Evolutionary conservation across 129 eudicot species (phyloP), one percentile per base, ranked within the genome.

Genomic region (Heracleum sosnowskyi): DNA sequence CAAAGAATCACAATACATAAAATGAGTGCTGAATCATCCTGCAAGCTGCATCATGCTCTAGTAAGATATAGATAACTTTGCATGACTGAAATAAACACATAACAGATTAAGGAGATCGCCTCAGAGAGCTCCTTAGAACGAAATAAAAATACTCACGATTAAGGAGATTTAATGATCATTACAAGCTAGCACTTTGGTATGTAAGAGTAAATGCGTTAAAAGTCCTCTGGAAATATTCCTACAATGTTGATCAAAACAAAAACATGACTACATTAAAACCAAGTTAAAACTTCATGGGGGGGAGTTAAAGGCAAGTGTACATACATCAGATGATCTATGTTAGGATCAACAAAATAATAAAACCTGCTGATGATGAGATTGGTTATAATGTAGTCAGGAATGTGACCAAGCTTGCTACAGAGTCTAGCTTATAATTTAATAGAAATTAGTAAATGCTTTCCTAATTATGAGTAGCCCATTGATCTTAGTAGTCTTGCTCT

Each of bases 251-350:
- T 60, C 33, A n/a, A 60, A 60, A n/a, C 16, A 11, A 60, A 17
- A 8, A 20, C 8, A 6, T 7, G 6, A 10, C 68, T 26, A n/a
- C 16, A 57, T 57, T 15, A 57, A 57, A 22, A 57, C 15, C n/a
- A 31, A 66, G 24, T 47, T 41, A 57, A 74, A 62, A 57, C 46
- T 36, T 36, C 4, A 42, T 10, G 46, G 66, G 66, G 16, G 2
- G 77, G 2, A 33, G 44, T 76, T 12, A 51, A 76, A 64, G 31
- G 77, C 46, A 79, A 29, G 26, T 45, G 9, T 60, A 80, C 95
- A 24, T 89, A 96, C 99, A 92, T 85, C 35, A 96, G 91, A 84
- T 96, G 99, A 80, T 96, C 99, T 13, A 96, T 92, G 80, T 96
- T 96, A 31, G 99, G 99, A 78, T 96, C 87, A 73, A 96, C 86